Evolutionary conservation across 768 basidiomycete genomes (phyloP).

Genomic region (Russula brevipes): DNA sequence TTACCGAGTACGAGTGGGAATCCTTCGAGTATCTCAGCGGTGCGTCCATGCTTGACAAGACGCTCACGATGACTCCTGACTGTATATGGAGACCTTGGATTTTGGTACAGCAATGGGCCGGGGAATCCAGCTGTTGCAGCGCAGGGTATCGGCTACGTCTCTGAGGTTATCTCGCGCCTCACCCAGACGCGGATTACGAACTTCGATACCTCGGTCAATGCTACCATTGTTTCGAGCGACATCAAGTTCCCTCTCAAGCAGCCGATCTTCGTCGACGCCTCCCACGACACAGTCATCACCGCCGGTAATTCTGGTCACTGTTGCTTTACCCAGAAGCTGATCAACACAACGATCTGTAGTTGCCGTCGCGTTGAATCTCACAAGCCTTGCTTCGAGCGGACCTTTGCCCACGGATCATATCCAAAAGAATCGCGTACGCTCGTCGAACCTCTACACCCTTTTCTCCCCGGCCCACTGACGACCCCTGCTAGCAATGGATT

Average conservation of each 20-base stretch:
- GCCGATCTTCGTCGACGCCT: constrained; percentile 43
- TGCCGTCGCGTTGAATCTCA: constrained; percentile 44
- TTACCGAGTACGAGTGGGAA: constrained; percentile 50
- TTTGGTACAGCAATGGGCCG: constrained; percentile 39
- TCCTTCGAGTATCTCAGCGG: constrained; percentile 42
- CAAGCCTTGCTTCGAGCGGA: constrained; percentile 37
- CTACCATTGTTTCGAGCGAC: constrained; percentile 39
- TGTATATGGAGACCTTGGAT: constrained; percentile 24
- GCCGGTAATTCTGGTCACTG: constrained; percentile 29
- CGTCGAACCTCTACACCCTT: no score
- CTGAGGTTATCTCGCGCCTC: constrained; percentile 42
- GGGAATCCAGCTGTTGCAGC: constrained; percentile 41
- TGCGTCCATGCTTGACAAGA: constrained; percentile 11
- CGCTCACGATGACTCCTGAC: not conserved
- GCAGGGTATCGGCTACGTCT: constrained; percentile 39
- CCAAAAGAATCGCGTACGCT: constrained; percentile 30
- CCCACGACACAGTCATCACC: constrained; percentile 43
- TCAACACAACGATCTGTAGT: constrained; percentile 26
- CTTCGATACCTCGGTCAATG: constrained; percentile 44
- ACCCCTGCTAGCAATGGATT: constrained; percentile 29
- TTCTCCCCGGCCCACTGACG: not conserved
- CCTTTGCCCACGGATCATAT: constrained; percentile 40
- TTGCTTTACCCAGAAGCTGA: not conserved
- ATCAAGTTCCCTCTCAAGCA: constrained; percentile 36
- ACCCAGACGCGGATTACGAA: constrained; percentile 36